Evolutionary conservation across 805 yeast species (phyloP), one percentile per base, ranked within the genome.

Genomic region (Huiozyma sinensis): DNA sequence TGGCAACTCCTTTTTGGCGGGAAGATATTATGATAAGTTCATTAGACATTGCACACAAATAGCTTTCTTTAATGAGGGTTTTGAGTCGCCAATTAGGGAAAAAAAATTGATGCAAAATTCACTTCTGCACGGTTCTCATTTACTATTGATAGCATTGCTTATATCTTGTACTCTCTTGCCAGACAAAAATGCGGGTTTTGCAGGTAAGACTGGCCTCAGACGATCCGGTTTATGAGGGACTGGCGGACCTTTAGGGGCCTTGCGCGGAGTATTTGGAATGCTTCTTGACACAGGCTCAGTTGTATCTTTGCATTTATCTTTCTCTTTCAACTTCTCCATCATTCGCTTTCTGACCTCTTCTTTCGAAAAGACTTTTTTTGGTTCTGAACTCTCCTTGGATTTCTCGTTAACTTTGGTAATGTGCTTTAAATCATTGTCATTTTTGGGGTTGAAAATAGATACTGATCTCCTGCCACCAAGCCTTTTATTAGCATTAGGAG

Each of bases 211-310:
- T 4, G 62, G 62, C 42, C 52, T 56, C 37, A 55, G 43, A 42
- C 52, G 60, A 6, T 48, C 55, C 1, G 88, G 88, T 51, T 77
- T 79, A 29, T 80, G 79, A 4, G 84, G 83, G 1, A 80, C 76
- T 2, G 61, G 62, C 12, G 62, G 60, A 47, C 55, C 50, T 4
- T 17, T 17, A 17, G 24, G 24, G 24, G 24, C 24, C 24, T 17
- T 17, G 24, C 24, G 24, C 24, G 24, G 24, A 17, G 24, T 17
- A 17, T 2, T 17, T 17, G 24, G 4, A 17, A 17, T 17, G 24
- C 24, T 17, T 17, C 24, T 17, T 17, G 24, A 17, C 24, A 31
- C 33, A 8, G 9, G 11, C 33, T 31, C 33, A 8, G 9, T 31
- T 31, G 33, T 8, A 9, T 8, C 5, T 31, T 31, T 31, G 3